These are phyloP conservation scores for Suaeda aralocaspica DNA, from an alignment of 148 eudicot species.

Conservation along the genomic window DNA sequence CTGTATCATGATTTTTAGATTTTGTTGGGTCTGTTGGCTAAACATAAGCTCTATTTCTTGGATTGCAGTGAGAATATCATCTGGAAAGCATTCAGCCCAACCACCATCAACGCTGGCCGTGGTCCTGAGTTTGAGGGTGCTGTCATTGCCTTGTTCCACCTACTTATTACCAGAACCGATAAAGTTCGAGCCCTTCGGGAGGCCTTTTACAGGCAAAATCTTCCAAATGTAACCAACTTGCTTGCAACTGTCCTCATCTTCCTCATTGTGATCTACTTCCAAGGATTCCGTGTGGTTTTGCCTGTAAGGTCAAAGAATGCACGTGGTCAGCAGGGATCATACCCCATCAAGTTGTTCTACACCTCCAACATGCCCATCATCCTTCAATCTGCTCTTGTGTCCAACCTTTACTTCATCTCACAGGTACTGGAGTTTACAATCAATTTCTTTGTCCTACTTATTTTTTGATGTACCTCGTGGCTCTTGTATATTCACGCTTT, in stretches of 20 bases:
- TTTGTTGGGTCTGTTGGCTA: background rate
- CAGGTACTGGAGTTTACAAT: conserved; percentile 43
- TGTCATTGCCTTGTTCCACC: conserved; percentile 80
- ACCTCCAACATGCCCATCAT: conserved; percentile 96
- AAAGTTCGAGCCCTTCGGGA: conserved; percentile 85
- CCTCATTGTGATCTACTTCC: conserved; percentile 78
- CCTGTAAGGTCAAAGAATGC: conserved; percentile 90
- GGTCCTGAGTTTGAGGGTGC: conserved; percentile 93
- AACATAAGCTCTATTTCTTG: conserved; percentile 4
- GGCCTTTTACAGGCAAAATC: conserved; percentile 86
- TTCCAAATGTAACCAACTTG: conserved; percentile 79
- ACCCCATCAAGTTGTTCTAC: conserved; percentile 86
- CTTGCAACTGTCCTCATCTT: conserved; percentile 77
- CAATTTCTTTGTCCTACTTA: too few relatives aligned
- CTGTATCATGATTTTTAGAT: background rate
- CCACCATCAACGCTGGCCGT: conserved; percentile 80
- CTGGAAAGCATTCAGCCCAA: conserved; percentile 91
- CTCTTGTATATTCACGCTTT: background rate
- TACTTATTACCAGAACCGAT: conserved; percentile 70
- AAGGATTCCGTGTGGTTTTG: conserved; percentile 87
- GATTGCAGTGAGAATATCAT: conserved; percentile 70
- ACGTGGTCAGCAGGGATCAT: conserved; percentile 87
- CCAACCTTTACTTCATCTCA: conserved; percentile 86
- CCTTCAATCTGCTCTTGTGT: conserved; percentile 83
- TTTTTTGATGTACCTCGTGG: background rate